phyloP scores from a whole-genome alignment of 495 filamentous ascomycete species.

The Neurospora hispaniola region DNA sequence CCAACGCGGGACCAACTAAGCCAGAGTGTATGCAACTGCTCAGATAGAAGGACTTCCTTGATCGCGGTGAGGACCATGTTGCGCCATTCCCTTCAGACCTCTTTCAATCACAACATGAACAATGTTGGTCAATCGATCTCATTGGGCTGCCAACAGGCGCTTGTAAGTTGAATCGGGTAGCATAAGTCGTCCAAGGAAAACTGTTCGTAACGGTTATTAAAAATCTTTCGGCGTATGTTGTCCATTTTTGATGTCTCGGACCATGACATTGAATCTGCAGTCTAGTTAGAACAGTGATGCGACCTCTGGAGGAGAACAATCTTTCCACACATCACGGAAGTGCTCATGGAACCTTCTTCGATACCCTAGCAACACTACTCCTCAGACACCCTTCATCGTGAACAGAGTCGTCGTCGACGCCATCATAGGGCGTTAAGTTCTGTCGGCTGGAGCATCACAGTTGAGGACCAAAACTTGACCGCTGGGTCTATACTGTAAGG shows the following conservation, averaged over 20 bases:
- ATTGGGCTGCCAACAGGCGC: neutral
- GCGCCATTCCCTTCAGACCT: neutral
- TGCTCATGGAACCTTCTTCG: too few relatives aligned
- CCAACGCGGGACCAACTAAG: neutral
- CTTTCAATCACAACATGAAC: neutral
- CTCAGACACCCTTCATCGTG: too few relatives aligned
- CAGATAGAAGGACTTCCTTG: fast-evolving
- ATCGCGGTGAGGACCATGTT: neutral
- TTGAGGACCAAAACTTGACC: neutral
- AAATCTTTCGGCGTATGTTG: neutral
- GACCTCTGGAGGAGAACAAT: neutral
- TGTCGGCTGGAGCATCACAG: neutral
- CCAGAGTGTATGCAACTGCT: neutral
- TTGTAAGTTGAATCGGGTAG: neutral
- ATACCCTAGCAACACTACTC: too few relatives aligned
- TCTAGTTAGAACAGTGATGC: neutral
- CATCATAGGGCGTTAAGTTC: neutral
- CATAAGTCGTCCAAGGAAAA: neutral
- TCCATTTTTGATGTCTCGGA: neutral
- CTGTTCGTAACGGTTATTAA: neutral
- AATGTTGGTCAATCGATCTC: neutral
- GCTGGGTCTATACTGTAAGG: neutral
- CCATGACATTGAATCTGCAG: neutral
- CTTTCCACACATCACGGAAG: too few relatives aligned
- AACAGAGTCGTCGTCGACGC: neutral